Percentiles rank a stretch among this genome's conserved stretches.
These are phyloP conservation scores for Lentinula edodes DNA, from an alignment of 768 basidiomycete genomes.

Conservation along the genomic window DNA sequence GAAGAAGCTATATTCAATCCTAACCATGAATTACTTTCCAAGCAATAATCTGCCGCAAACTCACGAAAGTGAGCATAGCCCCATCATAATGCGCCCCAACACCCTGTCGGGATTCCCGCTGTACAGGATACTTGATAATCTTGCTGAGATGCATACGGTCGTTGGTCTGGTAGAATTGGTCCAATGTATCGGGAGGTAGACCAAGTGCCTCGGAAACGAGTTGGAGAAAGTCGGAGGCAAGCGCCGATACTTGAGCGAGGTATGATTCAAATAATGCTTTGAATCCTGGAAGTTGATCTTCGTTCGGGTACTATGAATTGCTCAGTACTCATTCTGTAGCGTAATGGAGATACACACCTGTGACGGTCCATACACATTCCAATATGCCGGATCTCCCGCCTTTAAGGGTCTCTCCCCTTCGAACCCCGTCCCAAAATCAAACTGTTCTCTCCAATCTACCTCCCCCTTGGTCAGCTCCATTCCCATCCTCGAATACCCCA, in stretches of 20 bases:
- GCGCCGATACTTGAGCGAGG: slow-evolving; percentile 31
- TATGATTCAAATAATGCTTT: slow-evolving; percentile 34
- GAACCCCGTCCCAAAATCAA: slow-evolving; percentile 48
- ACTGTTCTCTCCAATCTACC: slow-evolving; percentile 49
- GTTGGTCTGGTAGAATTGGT: slow-evolving; percentile 34
- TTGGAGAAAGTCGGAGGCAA: slow-evolving; percentile 38
- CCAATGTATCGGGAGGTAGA: slow-evolving; percentile 34
- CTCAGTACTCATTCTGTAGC: not conserved
- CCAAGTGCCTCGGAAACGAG: slow-evolving; percentile 45
- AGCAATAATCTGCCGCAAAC: not conserved
- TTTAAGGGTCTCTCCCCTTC: slow-evolving; percentile 26
- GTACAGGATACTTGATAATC: slow-evolving; percentile 47
- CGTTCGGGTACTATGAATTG: not conserved
- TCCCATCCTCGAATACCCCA: slow-evolving; percentile 48
- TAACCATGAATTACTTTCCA: not conserved
- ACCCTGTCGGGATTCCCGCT: slow-evolving; percentile 20
- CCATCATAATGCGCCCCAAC: slow-evolving; percentile 6
- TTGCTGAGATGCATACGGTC: slow-evolving; percentile 31
- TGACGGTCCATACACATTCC: slow-evolving; percentile 44
- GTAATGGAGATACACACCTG: slow-evolving; percentile 34
- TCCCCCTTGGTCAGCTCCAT: slow-evolving; percentile 45
- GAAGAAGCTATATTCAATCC: slow-evolving; percentile 34
- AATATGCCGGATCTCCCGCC: slow-evolving; percentile 40
- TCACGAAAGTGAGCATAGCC: slow-evolving; percentile 4
- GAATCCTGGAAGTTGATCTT: slow-evolving; percentile 41